Percentiles rank a stretch among this genome's conserved stretches.
These are phyloP conservation scores for Pleurotus eryngii DNA, from an alignment of 768 basidiomycete genomes.

Conservation along the genomic window DNA sequence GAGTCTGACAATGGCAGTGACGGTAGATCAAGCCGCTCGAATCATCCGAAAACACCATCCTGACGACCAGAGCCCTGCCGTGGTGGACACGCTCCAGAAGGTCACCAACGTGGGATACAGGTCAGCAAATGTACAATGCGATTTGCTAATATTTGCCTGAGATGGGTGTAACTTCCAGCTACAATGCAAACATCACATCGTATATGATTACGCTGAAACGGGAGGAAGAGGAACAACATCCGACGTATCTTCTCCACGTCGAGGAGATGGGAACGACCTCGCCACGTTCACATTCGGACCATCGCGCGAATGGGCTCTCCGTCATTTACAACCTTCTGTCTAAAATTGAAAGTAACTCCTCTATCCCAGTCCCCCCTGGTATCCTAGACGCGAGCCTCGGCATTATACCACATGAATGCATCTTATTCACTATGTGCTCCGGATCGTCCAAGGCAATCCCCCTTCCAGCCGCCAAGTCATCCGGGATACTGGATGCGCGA, in stretches of 20 bases:
- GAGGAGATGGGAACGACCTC: not conserved
- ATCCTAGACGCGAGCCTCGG: constrained; percentile 45
- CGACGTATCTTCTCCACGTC: not conserved
- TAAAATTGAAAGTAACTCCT: constrained; percentile 39
- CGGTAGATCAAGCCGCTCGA: not conserved
- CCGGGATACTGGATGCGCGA: constrained; percentile 30
- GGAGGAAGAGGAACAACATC: too few relatives aligned
- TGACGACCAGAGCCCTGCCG: not conserved
- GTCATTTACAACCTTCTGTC: constrained; percentile 36
- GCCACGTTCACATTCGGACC: constrained; percentile 9
- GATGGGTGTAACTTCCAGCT: not conserved
- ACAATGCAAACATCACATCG: not conserved
- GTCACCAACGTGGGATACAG: constrained; percentile 1
- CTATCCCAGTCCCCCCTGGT: constrained; percentile 47
- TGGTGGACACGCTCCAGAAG: not conserved
- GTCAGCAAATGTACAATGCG: not conserved
- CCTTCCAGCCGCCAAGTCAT: constrained; percentile 34
- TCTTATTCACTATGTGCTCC: constrained; percentile 44
- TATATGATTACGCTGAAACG: not conserved
- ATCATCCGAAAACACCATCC: not conserved
- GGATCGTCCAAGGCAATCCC: constrained; percentile 32
- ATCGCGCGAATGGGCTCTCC: constrained; percentile 34
- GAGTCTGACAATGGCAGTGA: too few relatives aligned
- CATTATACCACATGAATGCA: constrained; percentile 46
- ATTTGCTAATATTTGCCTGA: not conserved